Evolutionary conservation across 2,329 filamentous ascomycete genomes (phyloP).

Genomic region (Penicillium aurantiogriseum): DNA sequence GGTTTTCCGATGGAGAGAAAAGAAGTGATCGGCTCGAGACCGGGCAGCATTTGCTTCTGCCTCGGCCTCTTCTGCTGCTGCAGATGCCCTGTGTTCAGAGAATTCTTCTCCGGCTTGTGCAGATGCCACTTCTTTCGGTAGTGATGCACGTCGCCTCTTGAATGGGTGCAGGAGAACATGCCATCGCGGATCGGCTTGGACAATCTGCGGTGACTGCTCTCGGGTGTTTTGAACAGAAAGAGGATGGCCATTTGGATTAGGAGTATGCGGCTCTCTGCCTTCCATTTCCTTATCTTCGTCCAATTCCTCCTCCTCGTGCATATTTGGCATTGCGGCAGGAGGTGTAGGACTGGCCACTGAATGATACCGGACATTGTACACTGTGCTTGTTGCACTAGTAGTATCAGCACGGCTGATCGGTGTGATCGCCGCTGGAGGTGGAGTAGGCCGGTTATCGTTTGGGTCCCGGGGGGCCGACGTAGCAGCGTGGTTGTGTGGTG

Average conservation of each 20-base stretch:
- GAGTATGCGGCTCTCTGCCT: slow-evolving; percentile 12
- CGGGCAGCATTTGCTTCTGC: slow-evolving; percentile 41
- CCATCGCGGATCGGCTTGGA: slow-evolving; percentile 44
- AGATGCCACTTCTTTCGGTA: slow-evolving; percentile 59
- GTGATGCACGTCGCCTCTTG: slow-evolving; percentile 56
- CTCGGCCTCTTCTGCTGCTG: slow-evolving; percentile 33
- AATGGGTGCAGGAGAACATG: slow-evolving; percentile 57
- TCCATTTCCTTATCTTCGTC: slow-evolving; percentile 30
- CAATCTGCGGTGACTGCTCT: slow-evolving; percentile 35
- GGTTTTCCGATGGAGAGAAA: slow-evolving; percentile 50
- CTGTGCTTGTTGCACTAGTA: slow-evolving; percentile 61
- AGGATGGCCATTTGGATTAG: slow-evolving; percentile 14
- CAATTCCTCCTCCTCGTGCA: slow-evolving; percentile 33
- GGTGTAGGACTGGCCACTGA: slow-evolving; percentile 51
- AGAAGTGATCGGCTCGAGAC: slow-evolving; percentile 45
- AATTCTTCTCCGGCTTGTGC: slow-evolving; percentile 52
- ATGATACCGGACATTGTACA: slow-evolving; percentile 64
- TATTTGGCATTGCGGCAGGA: slow-evolving; percentile 37
- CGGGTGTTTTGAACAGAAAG: slow-evolving; percentile 23
- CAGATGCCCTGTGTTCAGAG: slow-evolving; percentile 22
- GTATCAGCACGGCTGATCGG: slow-evolving; percentile 62
- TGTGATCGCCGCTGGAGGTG: slow-evolving; percentile 51
- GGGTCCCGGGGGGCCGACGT: slow-evolving; percentile 12
- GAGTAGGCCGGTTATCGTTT: slow-evolving; percentile 34
- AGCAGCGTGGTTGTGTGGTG: slow-evolving; percentile 15